These are phyloP conservation scores for Plasmodium berghei DNA, from an alignment of 169 alveolate genomes.

Conservation along the genomic window DNA sequence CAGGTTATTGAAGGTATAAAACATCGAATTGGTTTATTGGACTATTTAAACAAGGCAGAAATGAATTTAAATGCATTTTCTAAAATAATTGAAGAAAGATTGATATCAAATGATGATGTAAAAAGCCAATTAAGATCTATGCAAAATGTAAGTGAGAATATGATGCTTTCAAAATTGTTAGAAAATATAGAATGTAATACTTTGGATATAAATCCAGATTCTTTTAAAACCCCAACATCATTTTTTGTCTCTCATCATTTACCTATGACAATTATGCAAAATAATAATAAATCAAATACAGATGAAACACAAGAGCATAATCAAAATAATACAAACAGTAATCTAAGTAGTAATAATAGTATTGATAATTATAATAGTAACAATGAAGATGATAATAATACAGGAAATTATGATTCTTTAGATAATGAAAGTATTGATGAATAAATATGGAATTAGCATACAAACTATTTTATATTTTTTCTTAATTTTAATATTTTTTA, in stretches of 20 bases:
- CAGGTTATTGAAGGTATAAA: slow-evolving; percentile 70
- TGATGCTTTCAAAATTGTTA: slow-evolving; percentile 26
- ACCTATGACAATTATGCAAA: slow-evolving; percentile 52
- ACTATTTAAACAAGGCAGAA: slow-evolving; percentile 62
- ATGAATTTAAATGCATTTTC: slow-evolving; percentile 60
- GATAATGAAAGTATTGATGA: slow-evolving; percentile 26
- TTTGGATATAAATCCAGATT: slow-evolving; percentile 72
- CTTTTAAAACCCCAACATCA: slow-evolving; percentile 71
- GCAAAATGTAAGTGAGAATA: slow-evolving; percentile 57
- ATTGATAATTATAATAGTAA: background rate
- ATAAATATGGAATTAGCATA: background rate
- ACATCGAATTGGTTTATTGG: slow-evolving; percentile 51
- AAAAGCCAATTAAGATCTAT: slow-evolving; percentile 66
- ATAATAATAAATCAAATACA: slow-evolving; percentile 30
- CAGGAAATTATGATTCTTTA: slow-evolving; percentile 8
- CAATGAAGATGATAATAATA: background rate
- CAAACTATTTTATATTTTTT: background rate
- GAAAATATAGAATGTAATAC: slow-evolving; percentile 54
- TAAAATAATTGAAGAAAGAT: slow-evolving; percentile 68
- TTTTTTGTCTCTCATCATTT: slow-evolving; percentile 69
- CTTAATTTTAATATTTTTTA: slow-evolving; percentile 4
- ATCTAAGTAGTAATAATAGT: background rate
- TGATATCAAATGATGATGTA: slow-evolving; percentile 75
- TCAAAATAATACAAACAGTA: background rate
- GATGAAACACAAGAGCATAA: slow-evolving; percentile 5